phyloP scores from a whole-genome alignment of 2,329 filamentous ascomycete genomes.

The Trichoderma guizhouense region DNA sequence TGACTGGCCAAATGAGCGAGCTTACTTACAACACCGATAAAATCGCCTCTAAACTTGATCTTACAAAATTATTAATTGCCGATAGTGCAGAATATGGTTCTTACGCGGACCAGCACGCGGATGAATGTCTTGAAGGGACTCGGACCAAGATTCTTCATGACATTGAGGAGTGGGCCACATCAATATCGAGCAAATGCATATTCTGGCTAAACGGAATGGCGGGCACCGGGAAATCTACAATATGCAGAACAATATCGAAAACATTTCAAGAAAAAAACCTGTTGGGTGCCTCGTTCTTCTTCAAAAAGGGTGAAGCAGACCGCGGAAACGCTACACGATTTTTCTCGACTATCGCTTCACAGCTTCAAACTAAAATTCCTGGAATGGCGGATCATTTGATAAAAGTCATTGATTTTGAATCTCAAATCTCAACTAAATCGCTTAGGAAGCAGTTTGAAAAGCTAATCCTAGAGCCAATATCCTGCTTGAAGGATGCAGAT shows the following conservation, averaged over 20 bases:
- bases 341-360: not conserved
- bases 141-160: not conserved
- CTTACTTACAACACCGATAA: not conserved
- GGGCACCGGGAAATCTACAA: not conserved
- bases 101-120: not conserved
- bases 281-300: not conserved
- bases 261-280: accelerated
- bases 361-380: not conserved
- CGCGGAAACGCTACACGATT: not conserved
- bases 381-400: not conserved
- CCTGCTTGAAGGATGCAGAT: accelerated
- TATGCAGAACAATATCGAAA: not conserved
- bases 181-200: not conserved
- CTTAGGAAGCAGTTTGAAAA: not conserved
- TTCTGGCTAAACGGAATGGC: not conserved
- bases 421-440: not conserved
- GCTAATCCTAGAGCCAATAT: not conserved
- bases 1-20: not conserved
- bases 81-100: not conserved
- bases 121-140: not conserved
- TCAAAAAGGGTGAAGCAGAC: not conserved
- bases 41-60: not conserved
- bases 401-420: not conserved
- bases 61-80: not conserved
- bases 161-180: not conserved